Evolutionary conservation across 441 rosid genomes (phyloP).

Genomic region (Hypseocharis bilobata): DNA sequence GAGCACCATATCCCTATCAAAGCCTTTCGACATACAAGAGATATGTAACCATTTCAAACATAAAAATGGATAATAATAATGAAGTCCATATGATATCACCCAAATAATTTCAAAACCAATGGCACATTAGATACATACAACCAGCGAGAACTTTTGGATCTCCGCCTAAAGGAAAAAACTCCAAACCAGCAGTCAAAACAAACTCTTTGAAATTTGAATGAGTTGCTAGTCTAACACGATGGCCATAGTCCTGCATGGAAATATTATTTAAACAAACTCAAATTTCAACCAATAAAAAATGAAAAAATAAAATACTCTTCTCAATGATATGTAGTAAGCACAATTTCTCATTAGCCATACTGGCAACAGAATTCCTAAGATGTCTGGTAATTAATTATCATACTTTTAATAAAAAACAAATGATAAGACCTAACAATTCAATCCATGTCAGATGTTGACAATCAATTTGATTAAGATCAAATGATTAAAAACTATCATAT

Average conservation of each 20-base stretch:
- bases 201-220: constrained; percentile 95
- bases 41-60: background rate
- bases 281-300: background rate
- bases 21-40: background rate
- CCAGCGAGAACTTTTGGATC: constrained; percentile 96
- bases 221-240: constrained; percentile 94
- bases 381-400: no score
- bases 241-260: constrained; percentile 84
- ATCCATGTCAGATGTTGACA: no score
- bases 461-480: no score
- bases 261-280: constrained; percentile 14
- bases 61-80: constrained; percentile 2
- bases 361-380: no score
- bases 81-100: background rate
- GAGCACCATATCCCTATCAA: background rate
- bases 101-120: constrained; percentile 10
- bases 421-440: no score
- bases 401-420: no score
- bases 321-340: background rate
- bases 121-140: constrained; percentile 56
- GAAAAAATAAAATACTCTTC: background rate
- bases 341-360: background rate
- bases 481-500: no score
- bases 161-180: constrained; percentile 90
- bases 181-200: constrained; percentile 93